These are phyloP conservation scores for Pichia nakasei DNA, from an alignment of 805 yeast genomes.

Conservation along the genomic window DNA sequence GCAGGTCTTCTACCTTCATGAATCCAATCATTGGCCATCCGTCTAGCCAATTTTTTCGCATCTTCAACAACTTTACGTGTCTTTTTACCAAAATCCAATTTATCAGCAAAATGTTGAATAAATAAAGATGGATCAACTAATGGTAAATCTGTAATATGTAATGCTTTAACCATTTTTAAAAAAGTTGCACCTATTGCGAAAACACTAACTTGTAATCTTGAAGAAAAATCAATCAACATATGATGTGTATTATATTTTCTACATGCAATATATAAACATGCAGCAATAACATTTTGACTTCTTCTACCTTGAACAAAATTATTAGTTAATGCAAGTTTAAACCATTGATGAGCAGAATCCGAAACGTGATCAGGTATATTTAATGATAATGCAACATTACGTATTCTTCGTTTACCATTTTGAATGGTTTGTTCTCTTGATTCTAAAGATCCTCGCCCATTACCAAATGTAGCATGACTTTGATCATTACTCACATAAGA, in stretches of 20 bases:
- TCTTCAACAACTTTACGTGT: slow-evolving; percentile 73
- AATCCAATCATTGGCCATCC: slow-evolving; percentile 95
- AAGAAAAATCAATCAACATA: slow-evolving; percentile 92
- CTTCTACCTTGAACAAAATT: slow-evolving; percentile 96
- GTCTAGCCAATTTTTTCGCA: slow-evolving; percentile 75
- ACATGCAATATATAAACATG: slow-evolving; percentile 92
- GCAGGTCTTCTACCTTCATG: slow-evolving; percentile 97
- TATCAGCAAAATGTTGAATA: slow-evolving; percentile 88
- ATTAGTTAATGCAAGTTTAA: slow-evolving; percentile 71
- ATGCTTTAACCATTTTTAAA: slow-evolving; percentile 79
- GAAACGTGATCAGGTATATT: slow-evolving; percentile 76
- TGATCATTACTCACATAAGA: slow-evolving; percentile 87
- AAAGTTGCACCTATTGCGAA: slow-evolving; percentile 95
- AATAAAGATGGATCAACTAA: slow-evolving; percentile 90
- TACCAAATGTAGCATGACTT: slow-evolving; percentile 59
- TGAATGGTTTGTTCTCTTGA: slow-evolving; percentile 83
- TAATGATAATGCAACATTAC: slow-evolving; percentile 70
- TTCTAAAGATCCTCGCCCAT: slow-evolving; percentile 68
- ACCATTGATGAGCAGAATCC: slow-evolving; percentile 86
- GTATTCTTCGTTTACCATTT: slow-evolving; percentile 73
- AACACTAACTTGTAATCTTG: slow-evolving; percentile 82
- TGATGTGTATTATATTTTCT: slow-evolving; percentile 86
- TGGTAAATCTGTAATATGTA: slow-evolving; percentile 72
- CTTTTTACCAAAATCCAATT: slow-evolving; percentile 69
- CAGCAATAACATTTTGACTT: slow-evolving; percentile 90